Base-by-base conservation (phyloP, 805 yeast genomes). In the Kodamaea jinghongensis region DNA sequence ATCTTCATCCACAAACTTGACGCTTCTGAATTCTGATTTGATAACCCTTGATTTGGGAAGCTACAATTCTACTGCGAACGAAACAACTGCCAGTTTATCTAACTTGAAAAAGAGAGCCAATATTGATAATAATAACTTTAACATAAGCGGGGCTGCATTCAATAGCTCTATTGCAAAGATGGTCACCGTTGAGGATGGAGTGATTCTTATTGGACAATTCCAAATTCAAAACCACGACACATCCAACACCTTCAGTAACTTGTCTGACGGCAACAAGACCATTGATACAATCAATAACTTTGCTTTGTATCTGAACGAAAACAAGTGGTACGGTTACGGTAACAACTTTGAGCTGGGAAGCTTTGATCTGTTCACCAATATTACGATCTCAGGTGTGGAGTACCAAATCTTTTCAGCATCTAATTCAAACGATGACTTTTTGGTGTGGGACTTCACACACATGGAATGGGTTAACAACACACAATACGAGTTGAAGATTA, bases 241-340 rank as follows among this genome's bases (percentile, higher is more conserved):
- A 1, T 42, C 67, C 8, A 45, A 50, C 1, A 17, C 40, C 14
- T 43, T 64, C 10, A 41, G 37, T 9, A 60, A 65, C 40, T 47
- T 65, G 29, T 52, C 71, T 0, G 50, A 56, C 28, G 42, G 47
- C 5, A 69, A 66, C 46, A 44, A 49, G 6, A 28, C 67, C 0
- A 42, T 41, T 0, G 27, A 42, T 4, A 30, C 49, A 2, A 45
- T 46, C 15, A 56, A 60, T 44, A 61, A 75, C 26, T 56, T 65
- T 23, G 76, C 70, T 1, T 29, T 69, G 4, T 71, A 58, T 45
- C 39, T 52, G 20, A 31, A 44, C 22, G 58, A 66, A 41, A 66
- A 63, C 1, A 50, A 67, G 3, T 75, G 78, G 73, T 64, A 46
- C 34, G 52, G 74, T 0, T 66, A 76, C 46, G 77, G 75, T 2